These are phyloP conservation scores for Pyrrhoderma lamaoense DNA, from an alignment of 1,284 basidiomycete species.

Conservation along the genomic window DNA sequence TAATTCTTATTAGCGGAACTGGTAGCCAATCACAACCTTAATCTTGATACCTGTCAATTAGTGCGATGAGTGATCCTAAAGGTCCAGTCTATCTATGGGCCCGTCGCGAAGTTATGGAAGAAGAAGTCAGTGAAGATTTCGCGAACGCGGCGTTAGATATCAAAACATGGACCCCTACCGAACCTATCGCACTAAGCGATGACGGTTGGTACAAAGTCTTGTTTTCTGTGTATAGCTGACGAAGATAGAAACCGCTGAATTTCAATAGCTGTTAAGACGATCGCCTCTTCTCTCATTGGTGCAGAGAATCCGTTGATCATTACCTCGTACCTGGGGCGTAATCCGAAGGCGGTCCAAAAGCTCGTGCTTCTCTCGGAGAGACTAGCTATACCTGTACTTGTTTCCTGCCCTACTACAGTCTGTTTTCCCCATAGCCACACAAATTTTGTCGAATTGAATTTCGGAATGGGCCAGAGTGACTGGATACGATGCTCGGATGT, in stretches of 20 bases:
- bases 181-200: slow-evolving; percentile 41
- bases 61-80: slow-evolving; percentile 57
- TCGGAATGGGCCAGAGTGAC: slow-evolving; percentile 34
- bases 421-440: slow-evolving; percentile 54
- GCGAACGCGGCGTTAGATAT: slow-evolving; percentile 28
- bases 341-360: slow-evolving; percentile 38
- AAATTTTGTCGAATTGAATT: slow-evolving; percentile 44
- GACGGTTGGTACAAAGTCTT: slow-evolving; percentile 30
- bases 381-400: slow-evolving; percentile 49
- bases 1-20: not conserved
- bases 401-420: slow-evolving; percentile 43
- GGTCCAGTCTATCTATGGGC: slow-evolving; percentile 70
- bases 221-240: not conserved
- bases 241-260: not conserved
- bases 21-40: not conserved
- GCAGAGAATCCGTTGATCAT: slow-evolving; percentile 56
- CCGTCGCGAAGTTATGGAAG: slow-evolving; percentile 62
- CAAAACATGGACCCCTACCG: slow-evolving; percentile 43
- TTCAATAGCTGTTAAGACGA: slow-evolving; percentile 33
- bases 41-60: slow-evolving; percentile 22
- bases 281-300: slow-evolving; percentile 41
- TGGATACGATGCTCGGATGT: slow-evolving; percentile 51
- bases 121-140: slow-evolving; percentile 41
- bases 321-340: slow-evolving; percentile 56
- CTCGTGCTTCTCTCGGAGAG: slow-evolving; percentile 42